Percentiles rank a stretch among this genome's conserved stretches.
phyloP scores from a whole-genome alignment of 148 eudicot species.

The Vaccinium macrocarpon region DNA sequence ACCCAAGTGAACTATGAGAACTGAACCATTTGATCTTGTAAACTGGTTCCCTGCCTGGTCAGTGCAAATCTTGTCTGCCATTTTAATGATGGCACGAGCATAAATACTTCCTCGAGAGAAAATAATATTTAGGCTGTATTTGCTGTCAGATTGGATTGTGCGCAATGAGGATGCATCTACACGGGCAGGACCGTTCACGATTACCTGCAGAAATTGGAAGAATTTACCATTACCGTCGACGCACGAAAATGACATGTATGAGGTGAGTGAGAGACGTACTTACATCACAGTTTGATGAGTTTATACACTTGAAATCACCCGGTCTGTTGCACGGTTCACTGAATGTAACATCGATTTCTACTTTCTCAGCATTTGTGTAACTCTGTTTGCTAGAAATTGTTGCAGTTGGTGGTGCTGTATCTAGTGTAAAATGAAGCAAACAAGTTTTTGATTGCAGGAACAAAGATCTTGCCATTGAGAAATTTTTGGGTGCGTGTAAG shows the following conservation, averaged over 20 bases:
- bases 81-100: neutral
- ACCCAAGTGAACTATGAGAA: constrained; percentile 15
- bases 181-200: constrained; percentile 16
- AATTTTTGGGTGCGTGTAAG: neutral
- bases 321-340: constrained; percentile 12
- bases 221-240: neutral
- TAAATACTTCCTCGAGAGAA: constrained; percentile 8
- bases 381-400: constrained; percentile 14
- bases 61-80: constrained; percentile 15
- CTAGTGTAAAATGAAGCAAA: neutral
- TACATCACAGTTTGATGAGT: constrained; percentile 18
- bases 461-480: neutral
- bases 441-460: neutral
- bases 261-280: neutral
- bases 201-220: constrained; percentile 6
- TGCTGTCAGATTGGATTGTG: neutral
- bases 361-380: neutral
- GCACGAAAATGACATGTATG: neutral
- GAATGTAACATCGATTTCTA: constrained; percentile 1
- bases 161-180: constrained; percentile 15
- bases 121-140: constrained; percentile 4
- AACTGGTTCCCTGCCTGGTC: constrained; percentile 19
- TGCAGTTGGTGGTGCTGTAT: constrained; percentile 18
- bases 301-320: constrained; percentile 15
- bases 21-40: constrained; percentile 13